Evolutionary conservation across 306 rosid species (phyloP).

Genomic region (Senna tora): DNA sequence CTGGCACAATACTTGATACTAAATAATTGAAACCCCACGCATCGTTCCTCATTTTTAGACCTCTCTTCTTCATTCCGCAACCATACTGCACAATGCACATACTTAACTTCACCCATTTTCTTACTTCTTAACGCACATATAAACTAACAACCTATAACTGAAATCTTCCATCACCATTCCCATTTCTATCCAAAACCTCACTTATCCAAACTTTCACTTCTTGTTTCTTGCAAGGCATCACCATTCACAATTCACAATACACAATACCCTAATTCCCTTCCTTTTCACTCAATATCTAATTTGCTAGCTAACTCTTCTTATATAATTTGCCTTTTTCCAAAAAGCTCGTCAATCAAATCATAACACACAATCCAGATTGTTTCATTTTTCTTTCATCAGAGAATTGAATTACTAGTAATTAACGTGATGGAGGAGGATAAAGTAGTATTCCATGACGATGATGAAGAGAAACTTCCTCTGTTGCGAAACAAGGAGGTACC

Average conservation of each 20-base stretch:
- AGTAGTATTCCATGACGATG: not conserved
- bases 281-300: too few species aligned
- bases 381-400: too few species aligned
- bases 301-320: too few species aligned
- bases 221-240: constrained; percentile 70
- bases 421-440: too few species aligned
- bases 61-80: constrained; percentile 19
- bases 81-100: not conserved
- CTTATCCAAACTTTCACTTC: constrained; percentile 39
- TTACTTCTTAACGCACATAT: constrained; percentile 1
- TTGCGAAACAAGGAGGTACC: constrained; percentile 48
- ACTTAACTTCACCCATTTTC: not conserved
- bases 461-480: constrained; percentile 56
- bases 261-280: too few species aligned
- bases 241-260: constrained; percentile 34
- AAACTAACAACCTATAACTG: not conserved
- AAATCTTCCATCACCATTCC: constrained; percentile 7
- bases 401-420: too few species aligned
- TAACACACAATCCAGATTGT: too few species aligned
- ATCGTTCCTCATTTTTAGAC: not conserved
- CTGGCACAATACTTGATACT: constrained; percentile 7
- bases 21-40: constrained; percentile 17
- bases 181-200: constrained; percentile 30
- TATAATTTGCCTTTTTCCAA: not conserved
- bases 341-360: too few species aligned